Percentiles rank a stretch among this genome's conserved stretches.
Evolutionary conservation across 345 rosid species (phyloP).

Genomic region (Eucalyptus pauciflora): DNA sequence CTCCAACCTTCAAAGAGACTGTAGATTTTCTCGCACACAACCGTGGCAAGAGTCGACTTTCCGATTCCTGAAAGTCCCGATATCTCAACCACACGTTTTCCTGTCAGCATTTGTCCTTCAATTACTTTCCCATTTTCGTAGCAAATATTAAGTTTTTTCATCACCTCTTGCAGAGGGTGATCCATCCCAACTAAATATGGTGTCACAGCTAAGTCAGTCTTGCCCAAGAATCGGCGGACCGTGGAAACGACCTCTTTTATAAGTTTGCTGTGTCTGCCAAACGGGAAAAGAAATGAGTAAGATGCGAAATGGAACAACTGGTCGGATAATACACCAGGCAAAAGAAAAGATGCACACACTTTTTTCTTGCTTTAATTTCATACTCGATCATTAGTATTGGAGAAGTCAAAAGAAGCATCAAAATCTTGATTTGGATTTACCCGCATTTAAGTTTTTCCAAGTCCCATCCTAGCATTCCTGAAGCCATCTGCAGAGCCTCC

Average conservation of each 20-base stretch:
- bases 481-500: too few species aligned
- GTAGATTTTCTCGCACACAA: not conserved
- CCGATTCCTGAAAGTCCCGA: not conserved
- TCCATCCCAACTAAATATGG: not conserved
- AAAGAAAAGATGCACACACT: accelerated
- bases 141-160: not conserved
- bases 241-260: not conserved
- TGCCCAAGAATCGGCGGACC: not conserved
- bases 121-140: not conserved
- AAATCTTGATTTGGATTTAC: too few species aligned
- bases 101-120: not conserved
- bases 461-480: accelerated
- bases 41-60: not conserved
- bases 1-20: not conserved
- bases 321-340: too few species aligned
- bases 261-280: not conserved
- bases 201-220: not conserved
- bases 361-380: too few species aligned
- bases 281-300: not conserved
- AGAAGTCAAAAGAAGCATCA: too few species aligned
- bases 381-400: too few species aligned
- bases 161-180: not conserved
- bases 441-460: too few species aligned
- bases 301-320: not conserved
- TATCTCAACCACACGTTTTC: not conserved